These are phyloP conservation scores for Fraxinus velutina DNA, from an alignment of 305 asterid genomes.

Conservation along the genomic window DNA sequence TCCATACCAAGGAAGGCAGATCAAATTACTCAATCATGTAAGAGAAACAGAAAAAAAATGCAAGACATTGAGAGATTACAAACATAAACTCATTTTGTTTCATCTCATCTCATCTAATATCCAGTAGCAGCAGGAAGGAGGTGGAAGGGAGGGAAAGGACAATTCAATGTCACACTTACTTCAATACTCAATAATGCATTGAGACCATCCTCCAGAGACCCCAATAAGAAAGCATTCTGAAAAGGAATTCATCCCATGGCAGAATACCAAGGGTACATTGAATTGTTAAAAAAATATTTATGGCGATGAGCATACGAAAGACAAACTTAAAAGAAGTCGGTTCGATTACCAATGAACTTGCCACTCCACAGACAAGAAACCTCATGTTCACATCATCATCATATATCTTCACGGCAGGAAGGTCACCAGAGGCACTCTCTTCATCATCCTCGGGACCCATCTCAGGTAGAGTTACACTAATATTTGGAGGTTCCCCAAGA, in stretches of 20 bases:
- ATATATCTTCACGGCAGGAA: conserved; percentile 83
- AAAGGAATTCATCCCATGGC: conserved; percentile 19
- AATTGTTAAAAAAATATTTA: neutral
- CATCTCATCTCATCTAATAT: conserved; percentile 8
- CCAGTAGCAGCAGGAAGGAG: neutral
- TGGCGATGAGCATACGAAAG: neutral
- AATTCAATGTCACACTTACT: conserved; percentile 47
- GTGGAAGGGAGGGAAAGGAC: neutral
- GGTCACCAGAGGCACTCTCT: conserved; percentile 62
- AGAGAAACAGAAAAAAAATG: conserved; percentile 1
- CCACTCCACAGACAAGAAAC: conserved; percentile 81
- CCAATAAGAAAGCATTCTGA: conserved; percentile 66
- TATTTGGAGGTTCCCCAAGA: conserved; percentile 78
- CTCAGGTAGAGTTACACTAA: conserved; percentile 58
- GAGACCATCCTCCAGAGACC: conserved; percentile 79
- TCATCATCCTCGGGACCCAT: conserved; percentile 70
- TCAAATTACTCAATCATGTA: conserved; percentile 4
- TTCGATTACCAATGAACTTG: conserved; percentile 62
- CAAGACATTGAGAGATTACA: neutral
- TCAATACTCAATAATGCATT: conserved; percentile 80
- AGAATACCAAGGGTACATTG: conserved; percentile 11
- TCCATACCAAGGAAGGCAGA: conserved; percentile 19
- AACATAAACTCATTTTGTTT: conserved; percentile 1
- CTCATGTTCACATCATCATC: conserved; percentile 76
- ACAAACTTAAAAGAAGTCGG: conserved; percentile 8